Evolutionary conservation across 495 filamentous ascomycete genomes (phyloP), one percentile per base, ranked within the genome.

Genomic region (Entonaema liquescens): DNA sequence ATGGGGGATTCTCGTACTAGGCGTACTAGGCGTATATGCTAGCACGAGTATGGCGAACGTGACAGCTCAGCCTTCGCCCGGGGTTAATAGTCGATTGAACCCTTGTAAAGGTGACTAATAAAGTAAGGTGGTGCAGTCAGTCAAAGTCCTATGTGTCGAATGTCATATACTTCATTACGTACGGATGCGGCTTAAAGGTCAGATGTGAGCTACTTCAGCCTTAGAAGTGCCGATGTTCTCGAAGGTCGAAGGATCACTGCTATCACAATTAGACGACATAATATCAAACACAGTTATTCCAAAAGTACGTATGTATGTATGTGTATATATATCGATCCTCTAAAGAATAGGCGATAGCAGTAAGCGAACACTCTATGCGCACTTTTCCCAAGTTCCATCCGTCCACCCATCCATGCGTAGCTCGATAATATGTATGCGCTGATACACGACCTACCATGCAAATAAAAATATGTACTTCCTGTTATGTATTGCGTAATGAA

Each of bases 151-250:
- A 57, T 47, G 54, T 17, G 49, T 15, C 15, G 23, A 47, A 28
- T 28, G 49, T 8, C 15, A 19, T 19, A n/a, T 4, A 52, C 21
- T 29, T 28, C 28, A 62, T 36, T 33, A 21, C 36, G 25, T 23
- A 59, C 3, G 23, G 25, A 50, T 70, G 67, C 31, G 61, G 67
- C 67, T 70, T 49, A 47, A 53, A n/a, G 25, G 49, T 52, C 36
- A 26, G 55, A 60, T 38, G 26, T 0, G 23, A 29, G 49, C 13
- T 57, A 21, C 28, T 25, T 65, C 38, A 49, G 25, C 44, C 29
- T 31, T 9, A 9, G 42, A 47, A 38, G 35, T 52, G 23, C 11
- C 25, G 25, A 29, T 25, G 23, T 52, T 28, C 49, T 29, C 7
- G 23, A 52, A 28, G 21, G 23, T 7, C 5, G 13, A 52, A 52